Percentiles rank a stretch among this genome's conserved stretches.
These are phyloP conservation scores for Hibiscus mutabilis DNA, from an alignment of 345 rosid genomes.

Conservation along the genomic window DNA sequence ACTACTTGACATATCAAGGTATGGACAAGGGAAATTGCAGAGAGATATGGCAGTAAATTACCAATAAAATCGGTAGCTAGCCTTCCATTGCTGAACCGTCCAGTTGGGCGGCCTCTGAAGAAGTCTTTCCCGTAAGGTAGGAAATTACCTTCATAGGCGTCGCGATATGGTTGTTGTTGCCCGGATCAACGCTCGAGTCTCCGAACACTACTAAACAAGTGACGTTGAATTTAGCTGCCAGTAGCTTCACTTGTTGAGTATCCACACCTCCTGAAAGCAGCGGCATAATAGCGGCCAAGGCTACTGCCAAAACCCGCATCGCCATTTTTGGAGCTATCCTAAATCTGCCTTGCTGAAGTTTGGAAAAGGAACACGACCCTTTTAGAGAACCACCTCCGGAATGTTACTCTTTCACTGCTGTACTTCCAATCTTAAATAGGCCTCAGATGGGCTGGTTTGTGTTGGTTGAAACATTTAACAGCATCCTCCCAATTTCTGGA, in stretches of 20 bases:
- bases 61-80: conserved; percentile 35
- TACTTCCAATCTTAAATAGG: conserved; percentile 3
- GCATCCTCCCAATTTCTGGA: neutral
- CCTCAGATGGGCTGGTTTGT: neutral
- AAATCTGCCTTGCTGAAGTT: neutral
- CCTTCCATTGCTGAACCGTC: conserved; percentile 12
- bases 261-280: conserved; percentile 24
- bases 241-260: conserved; percentile 19
- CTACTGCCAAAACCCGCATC: neutral
- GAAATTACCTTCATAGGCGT: conserved; percentile 8
- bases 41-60: conserved; percentile 18
- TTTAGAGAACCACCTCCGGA: neutral
- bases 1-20: conserved; percentile 30
- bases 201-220: conserved; percentile 68
- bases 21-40: neutral
- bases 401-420: neutral
- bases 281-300: neutral
- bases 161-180: conserved; percentile 2
- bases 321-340: neutral
- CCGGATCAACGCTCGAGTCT: conserved; percentile 58
- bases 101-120: conserved; percentile 9
- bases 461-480: conserved; percentile 8
- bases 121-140: conserved; percentile 9
- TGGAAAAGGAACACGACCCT: neutral
- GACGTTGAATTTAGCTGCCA: conserved; percentile 48